Evolutionary conservation across 179 eudicot genomes (phyloP).

Genomic region (Vitellaria paradoxa): DNA sequence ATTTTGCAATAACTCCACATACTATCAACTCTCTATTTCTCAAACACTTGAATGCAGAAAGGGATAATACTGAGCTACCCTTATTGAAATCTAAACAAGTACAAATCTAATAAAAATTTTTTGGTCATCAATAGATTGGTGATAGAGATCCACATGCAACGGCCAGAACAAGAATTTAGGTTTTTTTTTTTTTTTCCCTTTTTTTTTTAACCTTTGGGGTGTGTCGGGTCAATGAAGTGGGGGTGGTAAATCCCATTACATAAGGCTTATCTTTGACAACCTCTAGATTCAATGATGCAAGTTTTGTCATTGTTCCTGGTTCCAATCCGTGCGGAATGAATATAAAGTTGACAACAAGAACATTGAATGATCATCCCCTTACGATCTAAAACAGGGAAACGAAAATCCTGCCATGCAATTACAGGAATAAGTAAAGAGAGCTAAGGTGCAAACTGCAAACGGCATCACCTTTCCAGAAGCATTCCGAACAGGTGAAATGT

Average conservation of each 20-base stretch:
- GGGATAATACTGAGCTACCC: no score
- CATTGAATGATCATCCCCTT: not conserved
- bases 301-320: not conserved
- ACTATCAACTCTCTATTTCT: no score
- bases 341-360: not conserved
- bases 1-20: not conserved
- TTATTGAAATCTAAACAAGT: no score
- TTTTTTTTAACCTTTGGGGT: not conserved
- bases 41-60: no score
- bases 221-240: no score
- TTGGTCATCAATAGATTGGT: not conserved
- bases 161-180: not conserved
- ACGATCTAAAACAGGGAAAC: not conserved
- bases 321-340: not conserved
- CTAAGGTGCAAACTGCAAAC: not conserved
- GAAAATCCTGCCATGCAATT: not conserved
- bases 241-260: not conserved
- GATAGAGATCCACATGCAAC: not conserved
- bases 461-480: conserved; percentile 85
- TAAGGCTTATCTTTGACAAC: not conserved
- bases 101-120: not conserved
- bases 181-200: no score
- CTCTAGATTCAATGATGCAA: not conserved
- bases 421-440: not conserved
- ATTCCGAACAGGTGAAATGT: conserved; percentile 78